Evolutionary conservation across 2,329 filamentous ascomycete genomes (phyloP).

Genomic region (Ophiostoma ulmi): DNA sequence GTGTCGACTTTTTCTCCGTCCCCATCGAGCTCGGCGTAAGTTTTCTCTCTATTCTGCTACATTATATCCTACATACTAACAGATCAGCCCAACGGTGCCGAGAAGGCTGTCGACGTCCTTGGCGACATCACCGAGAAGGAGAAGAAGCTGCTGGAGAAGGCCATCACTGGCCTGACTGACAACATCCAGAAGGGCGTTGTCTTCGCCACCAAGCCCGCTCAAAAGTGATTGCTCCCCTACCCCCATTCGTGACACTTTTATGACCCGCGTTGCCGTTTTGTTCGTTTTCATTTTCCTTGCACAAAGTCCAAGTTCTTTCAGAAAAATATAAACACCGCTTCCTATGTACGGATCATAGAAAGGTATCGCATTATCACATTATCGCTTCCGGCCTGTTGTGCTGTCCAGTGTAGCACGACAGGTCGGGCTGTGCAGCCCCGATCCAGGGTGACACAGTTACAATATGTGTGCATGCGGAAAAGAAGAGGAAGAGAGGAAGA

Average conservation of each 20-base stretch:
- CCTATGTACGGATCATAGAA: slow-evolving; percentile 10
- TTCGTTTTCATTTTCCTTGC: slow-evolving; percentile 10
- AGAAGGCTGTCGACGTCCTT: slow-evolving; percentile 80
- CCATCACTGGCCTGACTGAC: slow-evolving; percentile 72
- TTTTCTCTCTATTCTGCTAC: slow-evolving; percentile 29
- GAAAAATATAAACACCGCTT: slow-evolving; percentile 14
- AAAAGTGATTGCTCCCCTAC: slow-evolving; percentile 65
- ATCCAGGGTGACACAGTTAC: slow-evolving; percentile 3
- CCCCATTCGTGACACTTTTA: slow-evolving; percentile 10
- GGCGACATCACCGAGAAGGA: slow-evolving; percentile 75
- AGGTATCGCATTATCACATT: not conserved
- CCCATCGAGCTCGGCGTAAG: slow-evolving; percentile 92
- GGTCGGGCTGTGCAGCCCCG: not conserved
- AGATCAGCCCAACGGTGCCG: slow-evolving; percentile 68
- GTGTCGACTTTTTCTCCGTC: slow-evolving; percentile 90
- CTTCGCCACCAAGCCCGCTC: slow-evolving; percentile 80
- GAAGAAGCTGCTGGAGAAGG: slow-evolving; percentile 76
- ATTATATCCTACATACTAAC: slow-evolving; percentile 30
- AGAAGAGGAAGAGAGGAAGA: not conserved
- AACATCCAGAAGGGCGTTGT: slow-evolving; percentile 93
- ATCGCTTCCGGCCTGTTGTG: slow-evolving; percentile 11
- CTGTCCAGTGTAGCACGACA: slow-evolving; percentile 19
- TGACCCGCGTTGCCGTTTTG: slow-evolving; percentile 7
- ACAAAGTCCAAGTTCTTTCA: slow-evolving; percentile 16
- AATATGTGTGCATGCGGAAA: not conserved